These are phyloP conservation scores for Thymus mandschuricus DNA, from an alignment of 257 asterid genomes.

Conservation along the genomic window DNA sequence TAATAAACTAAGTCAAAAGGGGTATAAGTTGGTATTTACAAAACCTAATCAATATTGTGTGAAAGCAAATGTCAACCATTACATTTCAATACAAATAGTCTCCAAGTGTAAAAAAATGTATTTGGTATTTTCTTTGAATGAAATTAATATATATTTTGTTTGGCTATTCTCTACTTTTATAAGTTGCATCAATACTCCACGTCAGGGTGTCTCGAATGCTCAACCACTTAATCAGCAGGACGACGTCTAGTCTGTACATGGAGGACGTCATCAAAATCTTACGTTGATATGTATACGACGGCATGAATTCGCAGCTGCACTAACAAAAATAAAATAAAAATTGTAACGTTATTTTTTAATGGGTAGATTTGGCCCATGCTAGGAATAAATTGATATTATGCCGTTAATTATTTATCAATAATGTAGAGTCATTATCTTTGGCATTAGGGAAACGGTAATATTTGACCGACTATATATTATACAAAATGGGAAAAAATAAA, in stretches of 20 bases:
- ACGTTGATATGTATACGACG: too few relatives aligned
- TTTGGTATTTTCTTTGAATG: slow-evolving; percentile 26
- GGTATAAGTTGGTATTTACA: background rate
- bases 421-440: slow-evolving; percentile 29
- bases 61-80: slow-evolving; percentile 22
- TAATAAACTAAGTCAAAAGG: slow-evolving; percentile 23
- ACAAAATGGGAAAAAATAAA: background rate
- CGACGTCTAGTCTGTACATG: too few relatives aligned
- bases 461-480: background rate
- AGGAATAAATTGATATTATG: slow-evolving; percentile 1
- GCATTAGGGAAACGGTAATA: slow-evolving; percentile 36
- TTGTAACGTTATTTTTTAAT: background rate
- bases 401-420: background rate
- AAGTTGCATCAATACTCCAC: too few relatives aligned
- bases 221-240: too few relatives aligned
- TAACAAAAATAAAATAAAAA: background rate
- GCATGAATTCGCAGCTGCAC: background rate
- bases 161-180: background rate
- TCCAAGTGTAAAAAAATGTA: slow-evolving; percentile 38
- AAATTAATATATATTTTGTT: slow-evolving; percentile 17
- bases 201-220: too few relatives aligned
- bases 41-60: background rate
- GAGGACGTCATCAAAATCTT: too few relatives aligned
- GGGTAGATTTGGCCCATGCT: background rate
- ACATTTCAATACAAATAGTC: slow-evolving; percentile 23